These are phyloP conservation scores for Penicillium sp. DNA, from an alignment of 2,329 filamentous ascomycete genomes.

Conservation along the genomic window DNA sequence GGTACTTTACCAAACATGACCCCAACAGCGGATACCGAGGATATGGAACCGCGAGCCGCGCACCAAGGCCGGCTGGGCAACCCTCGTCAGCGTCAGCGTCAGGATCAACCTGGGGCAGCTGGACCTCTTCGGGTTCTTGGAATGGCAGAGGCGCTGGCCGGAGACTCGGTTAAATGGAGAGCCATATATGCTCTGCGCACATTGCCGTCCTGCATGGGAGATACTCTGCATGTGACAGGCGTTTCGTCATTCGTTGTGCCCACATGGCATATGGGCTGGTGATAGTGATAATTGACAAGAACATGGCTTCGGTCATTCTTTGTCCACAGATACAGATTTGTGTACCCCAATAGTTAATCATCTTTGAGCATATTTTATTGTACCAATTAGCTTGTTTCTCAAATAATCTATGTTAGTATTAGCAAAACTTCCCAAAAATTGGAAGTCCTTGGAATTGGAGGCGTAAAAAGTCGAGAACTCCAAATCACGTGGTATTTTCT, in stretches of 20 bases:
- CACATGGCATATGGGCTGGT: not conserved
- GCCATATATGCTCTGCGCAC: not conserved
- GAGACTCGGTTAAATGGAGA: conserved; percentile 30
- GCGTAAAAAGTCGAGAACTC: conserved; percentile 1
- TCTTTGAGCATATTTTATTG: not conserved
- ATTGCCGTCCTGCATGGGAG: not conserved
- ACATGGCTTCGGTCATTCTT: not conserved
- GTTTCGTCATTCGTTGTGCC: not conserved
- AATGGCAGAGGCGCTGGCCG: conserved; percentile 40
- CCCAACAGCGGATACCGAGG: conserved; percentile 49
- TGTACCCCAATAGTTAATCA: not conserved
- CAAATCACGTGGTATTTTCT: conserved; percentile 8
- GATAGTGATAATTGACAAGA: conserved; percentile 1
- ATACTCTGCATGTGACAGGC: not conserved
- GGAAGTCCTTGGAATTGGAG: not conserved
- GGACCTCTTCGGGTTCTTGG: conserved; percentile 37
- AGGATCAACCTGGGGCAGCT: conserved; percentile 21
- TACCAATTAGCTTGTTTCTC: not conserved
- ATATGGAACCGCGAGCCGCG: conserved; percentile 62
- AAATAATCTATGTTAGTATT: too few relatives aligned
- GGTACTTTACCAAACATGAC: conserved; percentile 56
- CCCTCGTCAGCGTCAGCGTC: conserved; percentile 7
- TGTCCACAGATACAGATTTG: not conserved
- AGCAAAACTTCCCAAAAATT: not conserved
- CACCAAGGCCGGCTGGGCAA: conserved; percentile 24